phyloP scores from a whole-genome alignment of 495 filamentous ascomycete genomes.

The Wilcoxina mikolae region DNA sequence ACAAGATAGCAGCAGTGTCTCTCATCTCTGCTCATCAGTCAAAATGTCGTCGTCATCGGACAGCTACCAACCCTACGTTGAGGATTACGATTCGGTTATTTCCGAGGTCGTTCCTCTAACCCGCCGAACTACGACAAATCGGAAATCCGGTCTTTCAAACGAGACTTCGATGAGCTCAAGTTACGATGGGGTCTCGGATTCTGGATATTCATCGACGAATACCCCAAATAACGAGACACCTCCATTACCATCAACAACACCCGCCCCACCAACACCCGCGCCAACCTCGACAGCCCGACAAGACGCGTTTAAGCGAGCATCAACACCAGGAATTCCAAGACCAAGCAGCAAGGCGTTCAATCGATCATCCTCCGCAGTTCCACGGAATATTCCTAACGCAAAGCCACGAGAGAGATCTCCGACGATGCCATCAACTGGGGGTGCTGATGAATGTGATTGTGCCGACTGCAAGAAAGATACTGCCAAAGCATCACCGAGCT shows the following conservation, averaged over 20 bases:
- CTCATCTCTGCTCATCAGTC: neutral
- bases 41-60: neutral
- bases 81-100: constrained; percentile 28
- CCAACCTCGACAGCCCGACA: neutral
- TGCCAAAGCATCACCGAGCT: constrained; percentile 14
- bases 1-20: neutral
- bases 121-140: constrained; percentile 17
- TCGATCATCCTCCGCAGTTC: constrained; percentile 16
- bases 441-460: constrained; percentile 26
- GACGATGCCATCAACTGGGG: constrained; percentile 13
- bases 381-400: constrained; percentile 20
- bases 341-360: constrained; percentile 21
- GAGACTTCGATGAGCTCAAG: constrained; percentile 18
- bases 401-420: constrained; percentile 17
- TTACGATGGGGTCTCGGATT: constrained; percentile 25
- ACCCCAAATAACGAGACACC: constrained; percentile 25
- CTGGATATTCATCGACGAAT: constrained; percentile 24
- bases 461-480: constrained; percentile 20
- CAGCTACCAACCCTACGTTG: constrained; percentile 21
- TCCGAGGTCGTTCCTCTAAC: constrained; percentile 24
- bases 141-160: constrained; percentile 21
- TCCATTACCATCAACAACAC: constrained; percentile 16
- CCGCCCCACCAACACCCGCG: constrained; percentile 14
- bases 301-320: neutral
- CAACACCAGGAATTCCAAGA: constrained; percentile 14